Conservation (phyloP, 2,329 filamentous ascomycete genomes). For the Sporothrix euskadiensis region DNA sequence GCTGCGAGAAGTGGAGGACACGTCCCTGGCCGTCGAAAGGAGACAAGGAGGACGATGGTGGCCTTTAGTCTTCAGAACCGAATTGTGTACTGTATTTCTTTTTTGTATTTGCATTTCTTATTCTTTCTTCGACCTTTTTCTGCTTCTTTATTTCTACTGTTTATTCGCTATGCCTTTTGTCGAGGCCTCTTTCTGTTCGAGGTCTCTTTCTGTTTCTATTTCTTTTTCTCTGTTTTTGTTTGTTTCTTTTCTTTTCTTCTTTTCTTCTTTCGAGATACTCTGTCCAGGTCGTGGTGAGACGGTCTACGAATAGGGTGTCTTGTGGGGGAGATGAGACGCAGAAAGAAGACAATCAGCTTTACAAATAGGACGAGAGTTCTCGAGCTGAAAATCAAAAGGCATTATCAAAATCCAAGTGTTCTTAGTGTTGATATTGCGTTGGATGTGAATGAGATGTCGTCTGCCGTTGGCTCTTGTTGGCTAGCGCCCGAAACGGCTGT, state of each 20-base stretch:
- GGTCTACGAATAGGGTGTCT: constrained; percentile 21
- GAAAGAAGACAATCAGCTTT: background rate
- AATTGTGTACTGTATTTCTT: constrained; percentile 3
- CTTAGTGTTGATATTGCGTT: too few relatives aligned
- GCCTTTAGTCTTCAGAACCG: background rate
- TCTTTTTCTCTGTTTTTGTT: too few relatives aligned
- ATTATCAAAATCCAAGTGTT: background rate
- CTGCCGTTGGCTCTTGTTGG: background rate
- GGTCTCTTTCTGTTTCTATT: background rate
- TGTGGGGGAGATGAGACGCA: background rate
- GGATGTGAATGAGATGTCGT: background rate
- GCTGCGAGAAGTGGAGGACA: background rate
- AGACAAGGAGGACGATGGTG: background rate
- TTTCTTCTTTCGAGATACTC: background rate
- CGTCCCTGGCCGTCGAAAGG: background rate
- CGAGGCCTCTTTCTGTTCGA: too few relatives aligned
- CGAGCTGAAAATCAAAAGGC: background rate
- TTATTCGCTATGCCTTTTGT: background rate
- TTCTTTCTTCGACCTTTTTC: background rate
- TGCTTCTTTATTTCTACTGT: background rate
- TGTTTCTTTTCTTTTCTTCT: constrained; percentile 2
- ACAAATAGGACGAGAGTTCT: background rate
- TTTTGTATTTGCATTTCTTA: background rate
- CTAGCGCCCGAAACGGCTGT: too few relatives aligned
- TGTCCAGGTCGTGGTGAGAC: constrained; percentile 29